A percentile compares a stretch with the other conserved stretches of the same genome.
These are phyloP conservation scores for Podospora tetraspora DNA, from an alignment of 495 filamentous ascomycete species.

Conservation along the genomic window DNA sequence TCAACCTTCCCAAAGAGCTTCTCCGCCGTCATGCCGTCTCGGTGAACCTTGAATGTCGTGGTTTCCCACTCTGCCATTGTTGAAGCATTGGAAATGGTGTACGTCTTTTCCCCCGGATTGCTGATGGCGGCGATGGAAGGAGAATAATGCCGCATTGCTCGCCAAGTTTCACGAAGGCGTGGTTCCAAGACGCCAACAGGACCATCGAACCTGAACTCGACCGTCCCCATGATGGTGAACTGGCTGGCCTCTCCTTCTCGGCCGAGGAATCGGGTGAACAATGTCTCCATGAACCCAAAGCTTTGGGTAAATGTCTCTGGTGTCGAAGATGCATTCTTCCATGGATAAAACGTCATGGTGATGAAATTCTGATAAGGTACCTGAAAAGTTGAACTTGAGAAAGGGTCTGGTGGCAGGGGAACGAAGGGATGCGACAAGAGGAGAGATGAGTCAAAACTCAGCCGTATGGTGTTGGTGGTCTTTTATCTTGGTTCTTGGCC, in stretches of 20 bases:
- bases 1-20: neutral
- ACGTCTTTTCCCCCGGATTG: neutral
- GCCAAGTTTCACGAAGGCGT: neutral
- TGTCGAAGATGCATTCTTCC: neutral
- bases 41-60: neutral
- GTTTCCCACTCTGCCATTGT: neutral
- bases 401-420: neutral
- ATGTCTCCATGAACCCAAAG: neutral
- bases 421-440: too few relatives aligned
- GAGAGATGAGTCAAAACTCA: too few relatives aligned
- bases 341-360: neutral
- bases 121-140: neutral
- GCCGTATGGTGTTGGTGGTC: too few relatives aligned
- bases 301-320: neutral
- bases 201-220: neutral
- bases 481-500: too few relatives aligned
- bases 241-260: neutral
- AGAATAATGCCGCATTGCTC: neutral
- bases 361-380: neutral
- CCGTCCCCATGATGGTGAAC: neutral
- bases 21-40: neutral
- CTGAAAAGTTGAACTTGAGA: neutral
- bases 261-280: neutral
- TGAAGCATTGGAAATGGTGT: neutral
- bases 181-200: neutral